Conservation (phyloP, 345 rosid species). For the Murraya koenigii region DNA sequence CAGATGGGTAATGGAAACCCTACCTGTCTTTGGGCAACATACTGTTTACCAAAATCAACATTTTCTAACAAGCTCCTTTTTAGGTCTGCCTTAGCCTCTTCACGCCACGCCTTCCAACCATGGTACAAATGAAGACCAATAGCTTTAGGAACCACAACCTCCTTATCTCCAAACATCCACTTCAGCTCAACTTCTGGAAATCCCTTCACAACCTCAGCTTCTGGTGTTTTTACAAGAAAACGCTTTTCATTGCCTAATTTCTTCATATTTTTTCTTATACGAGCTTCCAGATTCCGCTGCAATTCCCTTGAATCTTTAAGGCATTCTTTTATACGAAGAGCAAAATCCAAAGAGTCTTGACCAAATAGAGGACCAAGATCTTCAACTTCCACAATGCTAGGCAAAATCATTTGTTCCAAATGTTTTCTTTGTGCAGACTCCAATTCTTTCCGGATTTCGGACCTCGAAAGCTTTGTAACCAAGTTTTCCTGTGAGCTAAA, state of each 20-base stretch:
- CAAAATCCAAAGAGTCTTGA: slow-evolving; percentile 58
- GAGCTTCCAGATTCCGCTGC: slow-evolving; percentile 65
- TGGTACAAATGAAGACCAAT: slow-evolving; percentile 65
- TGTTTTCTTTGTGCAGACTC: slow-evolving; percentile 69
- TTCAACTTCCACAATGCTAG: slow-evolving; percentile 64
- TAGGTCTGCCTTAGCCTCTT: slow-evolving; percentile 78
- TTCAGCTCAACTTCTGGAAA: slow-evolving; percentile 84
- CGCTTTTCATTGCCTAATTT: slow-evolving; percentile 71
- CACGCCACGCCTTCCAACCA: slow-evolving; percentile 97
- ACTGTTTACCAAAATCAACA: slow-evolving; percentile 77
- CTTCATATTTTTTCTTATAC: slow-evolving; percentile 65
- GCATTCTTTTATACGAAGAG: slow-evolving; percentile 56
- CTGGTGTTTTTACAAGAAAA: slow-evolving; percentile 64
- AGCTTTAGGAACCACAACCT: slow-evolving; percentile 88
- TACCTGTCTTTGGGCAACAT: slow-evolving; percentile 77
- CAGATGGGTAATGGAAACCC: slow-evolving; percentile 18
- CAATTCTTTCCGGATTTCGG: slow-evolving; percentile 70
- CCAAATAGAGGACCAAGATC: slow-evolving; percentile 57
- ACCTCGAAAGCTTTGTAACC: slow-evolving; percentile 55
- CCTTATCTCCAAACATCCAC: slow-evolving; percentile 93
- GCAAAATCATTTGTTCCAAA: slow-evolving; percentile 72
- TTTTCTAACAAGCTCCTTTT: slow-evolving; percentile 68
- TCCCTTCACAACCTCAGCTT: slow-evolving; percentile 77
- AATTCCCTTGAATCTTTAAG: slow-evolving; percentile 72
- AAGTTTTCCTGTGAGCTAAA: slow-evolving; percentile 49